Evolutionary conservation across 495 filamentous ascomycete species (phyloP), one percentile per base, ranked within the genome.

Genomic region (Podospora pseudopauciseta): DNA sequence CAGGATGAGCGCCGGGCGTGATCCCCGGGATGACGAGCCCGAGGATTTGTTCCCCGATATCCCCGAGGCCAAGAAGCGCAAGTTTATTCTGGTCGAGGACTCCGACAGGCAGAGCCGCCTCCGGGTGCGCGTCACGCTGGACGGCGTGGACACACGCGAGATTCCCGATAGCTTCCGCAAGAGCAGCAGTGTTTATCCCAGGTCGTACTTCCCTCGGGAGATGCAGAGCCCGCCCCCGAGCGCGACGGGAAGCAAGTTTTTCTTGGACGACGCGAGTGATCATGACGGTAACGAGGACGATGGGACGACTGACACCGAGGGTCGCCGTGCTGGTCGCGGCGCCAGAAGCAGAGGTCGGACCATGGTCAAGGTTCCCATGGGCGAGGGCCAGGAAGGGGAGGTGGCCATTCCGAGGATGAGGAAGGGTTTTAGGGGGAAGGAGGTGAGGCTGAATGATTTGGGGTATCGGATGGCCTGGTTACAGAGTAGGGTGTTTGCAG

Each of bases 391-490:
- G 49, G 90, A 93, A 63, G 83, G 82, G 44, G 86, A 90, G 63
- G 81, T 96, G 53, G 85, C 87, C 0, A 89, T 94, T 23, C 94
- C 94, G 23, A 83, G 87, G 57, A 84, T 93, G 70, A 87, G 87
- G 20, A 84, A 84, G 65, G 80, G 82, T 56, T 85, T 86, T 63
- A 86, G 91, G 61, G 86, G 82, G 56, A 94, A 92, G 79, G 94
- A 99, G 75, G 86, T 93, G 4, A 81, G 90, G 61, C 76, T 99
- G 70, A 99, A 99, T 73, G 93, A 98, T 74, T 76, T 98, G 60
- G 95, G 93, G 0, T 97, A 96, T 74, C 86, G 94, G 18, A 96
- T 99, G 89, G 92, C 90, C 57, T 99, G 95, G 95, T 87, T 91
- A 62, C 94, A 97, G 79, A 93, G 92, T 75, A 85, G 94, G 58